These are phyloP conservation scores for Diutina rugosa DNA, from an alignment of 1,139 yeast species.

Conservation along the genomic window DNA sequence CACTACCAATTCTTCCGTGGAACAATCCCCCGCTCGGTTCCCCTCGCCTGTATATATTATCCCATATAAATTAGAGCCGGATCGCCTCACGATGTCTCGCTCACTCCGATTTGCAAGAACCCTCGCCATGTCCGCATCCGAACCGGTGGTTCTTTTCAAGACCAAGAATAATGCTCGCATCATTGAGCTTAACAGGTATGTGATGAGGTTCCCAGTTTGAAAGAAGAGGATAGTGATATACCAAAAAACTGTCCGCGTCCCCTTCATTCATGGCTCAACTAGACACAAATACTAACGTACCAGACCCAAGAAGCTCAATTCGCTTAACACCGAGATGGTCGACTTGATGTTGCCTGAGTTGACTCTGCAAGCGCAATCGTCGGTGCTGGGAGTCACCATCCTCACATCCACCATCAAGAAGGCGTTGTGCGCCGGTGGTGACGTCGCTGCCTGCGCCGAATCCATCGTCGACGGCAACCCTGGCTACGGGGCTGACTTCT, in stretches of 20 bases:
- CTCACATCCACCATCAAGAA: conserved; percentile 51
- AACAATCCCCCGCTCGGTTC: neutral
- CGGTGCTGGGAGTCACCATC: conserved; percentile 50
- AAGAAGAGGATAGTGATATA: neutral
- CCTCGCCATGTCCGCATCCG: conserved; percentile 6
- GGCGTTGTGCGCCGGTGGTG: conserved; percentile 87
- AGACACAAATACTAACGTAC: neutral
- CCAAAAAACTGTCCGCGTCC: neutral
- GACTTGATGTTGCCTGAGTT: conserved; percentile 61
- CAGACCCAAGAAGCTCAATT: conserved; percentile 71
- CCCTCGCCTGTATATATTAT: neutral
- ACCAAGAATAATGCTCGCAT: conserved; percentile 59
- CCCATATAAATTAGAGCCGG: neutral
- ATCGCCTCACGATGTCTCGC: conserved; percentile 6
- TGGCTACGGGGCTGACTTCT: conserved; percentile 48
- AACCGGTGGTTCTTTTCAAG: conserved; percentile 49
- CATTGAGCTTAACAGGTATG: conserved; percentile 46
- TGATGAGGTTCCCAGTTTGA: neutral
- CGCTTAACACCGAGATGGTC: conserved; percentile 73
- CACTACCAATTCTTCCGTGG: neutral
- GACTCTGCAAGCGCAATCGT: conserved; percentile 62
- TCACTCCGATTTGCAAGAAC: conserved; percentile 3
- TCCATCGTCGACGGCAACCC: conserved; percentile 37
- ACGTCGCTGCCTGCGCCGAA: conserved; percentile 66
- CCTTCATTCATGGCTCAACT: neutral